Conservation (phyloP, 768 basidiomycete genomes). For the Boletus rubescentipes region DNA sequence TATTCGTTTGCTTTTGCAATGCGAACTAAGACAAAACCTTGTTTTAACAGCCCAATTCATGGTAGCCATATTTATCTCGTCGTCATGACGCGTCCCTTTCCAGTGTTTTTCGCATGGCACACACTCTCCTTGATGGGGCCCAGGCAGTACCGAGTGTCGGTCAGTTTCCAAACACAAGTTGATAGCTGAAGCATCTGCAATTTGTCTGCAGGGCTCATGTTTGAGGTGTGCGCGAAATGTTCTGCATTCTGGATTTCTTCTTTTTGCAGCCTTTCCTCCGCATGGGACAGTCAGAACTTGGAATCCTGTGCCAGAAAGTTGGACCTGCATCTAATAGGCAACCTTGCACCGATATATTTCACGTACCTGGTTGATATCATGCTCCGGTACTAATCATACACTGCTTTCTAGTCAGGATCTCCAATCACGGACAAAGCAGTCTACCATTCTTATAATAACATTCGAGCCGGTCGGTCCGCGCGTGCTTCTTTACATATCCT, state of each 20-base stretch:
- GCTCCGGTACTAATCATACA: conserved; percentile 8
- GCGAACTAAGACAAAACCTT: conserved; percentile 7
- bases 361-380: conserved; percentile 26
- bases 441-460: neutral
- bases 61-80: conserved; percentile 16
- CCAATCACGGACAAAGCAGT: conserved; percentile 1
- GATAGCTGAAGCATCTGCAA: neutral
- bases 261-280: conserved; percentile 13
- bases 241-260: neutral
- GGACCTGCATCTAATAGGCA: conserved; percentile 11
- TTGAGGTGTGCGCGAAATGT: conserved; percentile 8
- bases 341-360: conserved; percentile 12
- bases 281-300: conserved; percentile 17
- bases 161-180: neutral
- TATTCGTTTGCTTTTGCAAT: conserved; percentile 12
- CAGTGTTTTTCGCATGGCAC: neutral
- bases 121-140: neutral
- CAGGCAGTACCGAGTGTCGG: neutral
- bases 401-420: conserved; percentile 7
- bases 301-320: conserved; percentile 6
- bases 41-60: neutral
- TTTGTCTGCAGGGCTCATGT: neutral
- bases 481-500: conserved; percentile 13
- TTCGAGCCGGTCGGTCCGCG: neutral
- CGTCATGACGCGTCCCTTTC: conserved; percentile 12